Base-by-base conservation (phyloP, 2,329 filamentous ascomycete species). In the Aspergillus jensenii region DNA sequence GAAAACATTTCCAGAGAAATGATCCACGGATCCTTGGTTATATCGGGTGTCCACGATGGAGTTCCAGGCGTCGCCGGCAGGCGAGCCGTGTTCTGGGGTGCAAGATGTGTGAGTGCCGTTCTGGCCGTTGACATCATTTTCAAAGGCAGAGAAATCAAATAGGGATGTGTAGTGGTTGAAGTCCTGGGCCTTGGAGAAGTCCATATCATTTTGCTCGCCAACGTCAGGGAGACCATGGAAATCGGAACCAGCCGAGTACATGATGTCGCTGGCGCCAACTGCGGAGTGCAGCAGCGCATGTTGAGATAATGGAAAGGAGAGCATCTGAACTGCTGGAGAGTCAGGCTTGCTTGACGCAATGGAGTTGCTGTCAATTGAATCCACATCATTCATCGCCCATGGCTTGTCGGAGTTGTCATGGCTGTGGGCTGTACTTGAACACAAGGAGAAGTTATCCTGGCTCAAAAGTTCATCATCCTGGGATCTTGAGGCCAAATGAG, bases 391-490 rank as follows among this genome's bases (percentile, higher is more conserved):
- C 63, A 77, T 59, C 43, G 68, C 64, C 76, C 76, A 78, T 52
- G 72, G 66, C 62, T 71, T 72, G 43, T 74, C 74, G 63, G 70
- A 59, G 41, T 61, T 71, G 65, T 70, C 71, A 66, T 67, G 67
- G 68, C 62, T 64, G 65, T 67, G 70, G 59, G 67, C 67, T 56
- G 71, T 68, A 65, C 67, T 74, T 64, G 75, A 76, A 68, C 72
- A 75, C 60, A 76, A 70, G 59, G 75, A 75, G 62, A 75, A 75
- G 61, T 64, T 72, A 69, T 76, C 74, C 66, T 74, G 73, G 67
- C 70, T 74, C 55, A 73, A 73, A 60, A 76, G 67, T 58, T 78
- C 75, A 74, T 76, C 72, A 75, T 77, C 75, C 71, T 75, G 74
- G 68, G 69, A 55, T 62, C 67, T 66, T 67, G 75, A 71, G 66